phyloP scores from a whole-genome alignment of 345 rosid genomes.

The Atalantia buxifolia region DNA sequence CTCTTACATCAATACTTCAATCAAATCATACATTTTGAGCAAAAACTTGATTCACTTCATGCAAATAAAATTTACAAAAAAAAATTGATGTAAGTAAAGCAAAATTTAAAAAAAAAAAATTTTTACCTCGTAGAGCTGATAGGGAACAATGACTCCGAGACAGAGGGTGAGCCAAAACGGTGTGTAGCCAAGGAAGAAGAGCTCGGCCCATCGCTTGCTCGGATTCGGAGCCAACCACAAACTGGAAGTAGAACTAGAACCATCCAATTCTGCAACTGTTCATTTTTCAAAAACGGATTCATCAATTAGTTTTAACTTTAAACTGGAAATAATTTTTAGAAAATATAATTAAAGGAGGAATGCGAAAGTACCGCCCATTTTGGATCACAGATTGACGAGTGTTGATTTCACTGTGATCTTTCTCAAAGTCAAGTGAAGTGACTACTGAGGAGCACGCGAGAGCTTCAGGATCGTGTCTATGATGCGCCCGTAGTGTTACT shows the following conservation, averaged over 20 bases:
- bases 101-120: too few relatives aligned
- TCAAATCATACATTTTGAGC: too few relatives aligned
- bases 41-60: neutral
- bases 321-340: neutral
- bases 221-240: conserved; percentile 79
- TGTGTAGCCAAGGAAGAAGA: conserved; percentile 86
- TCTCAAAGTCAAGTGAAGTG: too few relatives aligned
- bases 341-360: neutral
- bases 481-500: neutral
- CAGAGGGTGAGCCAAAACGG: conserved; percentile 96
- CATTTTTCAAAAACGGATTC: neutral
- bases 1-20: too few relatives aligned
- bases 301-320: neutral
- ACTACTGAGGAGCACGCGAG: too few relatives aligned
- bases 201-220: conserved; percentile 96
- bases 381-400: neutral
- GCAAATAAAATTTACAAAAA: too few relatives aligned
- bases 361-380: neutral
- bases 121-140: conserved; percentile 94
- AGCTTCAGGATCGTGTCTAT: neutral
- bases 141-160: conserved; percentile 83
- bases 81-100: too few relatives aligned
- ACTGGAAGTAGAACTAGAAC: conserved; percentile 26
- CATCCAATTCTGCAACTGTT: conserved; percentile 25
- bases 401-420: too few relatives aligned